Conservation (phyloP, 2,329 filamentous ascomycete species). For the Pezicula rhizophila region DNA sequence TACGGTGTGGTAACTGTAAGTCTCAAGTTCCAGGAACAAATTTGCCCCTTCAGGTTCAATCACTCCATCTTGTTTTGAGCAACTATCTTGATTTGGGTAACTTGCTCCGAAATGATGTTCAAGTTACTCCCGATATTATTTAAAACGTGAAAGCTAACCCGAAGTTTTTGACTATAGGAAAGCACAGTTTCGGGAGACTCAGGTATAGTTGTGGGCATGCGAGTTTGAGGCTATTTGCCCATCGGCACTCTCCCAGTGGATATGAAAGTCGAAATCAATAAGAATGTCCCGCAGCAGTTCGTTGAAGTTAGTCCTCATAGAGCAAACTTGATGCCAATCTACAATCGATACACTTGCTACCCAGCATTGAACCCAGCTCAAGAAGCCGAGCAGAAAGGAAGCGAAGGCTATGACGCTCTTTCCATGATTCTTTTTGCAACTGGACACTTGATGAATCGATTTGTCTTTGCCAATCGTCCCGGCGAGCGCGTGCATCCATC, state of each 20-base stretch:
- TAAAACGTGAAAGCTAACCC: no score
- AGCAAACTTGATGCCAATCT: constrained; percentile 17
- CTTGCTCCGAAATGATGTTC: no score
- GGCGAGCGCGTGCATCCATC: constrained; percentile 10
- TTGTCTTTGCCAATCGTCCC: constrained; percentile 18
- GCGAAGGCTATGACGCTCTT: constrained; percentile 15
- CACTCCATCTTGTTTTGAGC: no score
- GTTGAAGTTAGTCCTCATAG: constrained; percentile 15
- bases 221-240: constrained; percentile 19
- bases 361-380: constrained; percentile 5
- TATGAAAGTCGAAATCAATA: constrained; percentile 11
- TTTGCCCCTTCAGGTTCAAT: no score
- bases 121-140: no score
- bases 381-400: constrained; percentile 6
- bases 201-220: constrained; percentile 9
- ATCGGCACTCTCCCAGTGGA: constrained; percentile 22
- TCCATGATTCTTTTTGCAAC: constrained; percentile 17
- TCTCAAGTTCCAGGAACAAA: no score
- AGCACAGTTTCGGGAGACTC: constrained; percentile 11
- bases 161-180: constrained; percentile 2
- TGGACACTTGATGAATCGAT: constrained; percentile 17
- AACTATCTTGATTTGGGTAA: no score
- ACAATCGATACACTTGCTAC: constrained; percentile 18
- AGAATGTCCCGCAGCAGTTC: constrained; percentile 10
- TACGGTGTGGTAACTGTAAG: constrained; percentile 13